Evolutionary conservation across 2,329 filamentous ascomycete genomes (phyloP).

Genomic region (Fusarium sp.): DNA sequence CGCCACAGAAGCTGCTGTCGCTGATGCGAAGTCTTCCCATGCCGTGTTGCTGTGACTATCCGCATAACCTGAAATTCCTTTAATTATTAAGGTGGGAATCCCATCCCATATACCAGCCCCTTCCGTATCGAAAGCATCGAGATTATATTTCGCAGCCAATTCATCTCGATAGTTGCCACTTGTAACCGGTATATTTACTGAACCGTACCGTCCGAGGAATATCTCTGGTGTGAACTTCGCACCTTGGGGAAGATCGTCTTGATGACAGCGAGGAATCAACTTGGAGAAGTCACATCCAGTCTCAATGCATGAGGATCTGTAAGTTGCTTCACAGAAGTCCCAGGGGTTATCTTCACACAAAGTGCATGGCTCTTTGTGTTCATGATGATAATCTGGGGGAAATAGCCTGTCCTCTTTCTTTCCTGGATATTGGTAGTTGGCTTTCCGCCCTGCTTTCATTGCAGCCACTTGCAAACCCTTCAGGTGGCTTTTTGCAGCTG

Average conservation of each 20-base stretch:
- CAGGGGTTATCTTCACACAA: neutral
- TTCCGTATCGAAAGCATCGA: constrained; percentile 48
- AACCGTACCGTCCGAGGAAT: constrained; percentile 40
- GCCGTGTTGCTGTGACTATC: neutral
- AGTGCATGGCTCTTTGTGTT: neutral
- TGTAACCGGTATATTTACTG: constrained; percentile 51
- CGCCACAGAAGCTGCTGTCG: neutral
- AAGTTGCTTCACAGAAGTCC: neutral
- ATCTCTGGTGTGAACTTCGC: neutral
- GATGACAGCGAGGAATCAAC: neutral
- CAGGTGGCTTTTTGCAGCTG: neutral
- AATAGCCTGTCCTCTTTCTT: neutral
- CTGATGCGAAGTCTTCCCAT: constrained; percentile 6
- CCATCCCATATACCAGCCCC: constrained; percentile 45
- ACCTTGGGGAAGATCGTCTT: fast-evolving
- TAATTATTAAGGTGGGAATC: constrained; percentile 50
- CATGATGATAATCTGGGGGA: neutral
- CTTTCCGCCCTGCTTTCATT: neutral
- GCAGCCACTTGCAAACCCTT: neutral
- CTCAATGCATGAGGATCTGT: neutral
- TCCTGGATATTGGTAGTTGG: neutral
- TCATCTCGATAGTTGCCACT: constrained; percentile 46
- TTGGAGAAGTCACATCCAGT: neutral
- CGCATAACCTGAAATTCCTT: constrained; percentile 19
- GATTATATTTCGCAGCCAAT: constrained; percentile 26